A percentile compares a stretch with the other conserved stretches of the same genome.
Evolutionary conservation across 345 rosid genomes (phyloP).

Genomic region (Kernera saxatilis): DNA sequence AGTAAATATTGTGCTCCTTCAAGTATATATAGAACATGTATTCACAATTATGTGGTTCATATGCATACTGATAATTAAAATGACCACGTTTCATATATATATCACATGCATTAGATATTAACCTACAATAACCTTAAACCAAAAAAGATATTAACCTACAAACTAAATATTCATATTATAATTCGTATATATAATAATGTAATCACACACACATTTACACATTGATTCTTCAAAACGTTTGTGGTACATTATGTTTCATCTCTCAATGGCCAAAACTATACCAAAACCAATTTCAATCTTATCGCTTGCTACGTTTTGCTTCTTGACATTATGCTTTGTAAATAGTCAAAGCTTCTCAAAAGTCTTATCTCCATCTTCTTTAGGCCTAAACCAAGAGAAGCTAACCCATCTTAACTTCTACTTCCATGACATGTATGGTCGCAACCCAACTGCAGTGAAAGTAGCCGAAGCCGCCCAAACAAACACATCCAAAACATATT

Average conservation of each 20-base stretch:
- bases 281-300: neutral
- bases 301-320: neutral
- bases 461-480: conserved; percentile 36
- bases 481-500: conserved; percentile 28
- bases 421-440: conserved; percentile 46
- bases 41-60: neutral
- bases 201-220: neutral
- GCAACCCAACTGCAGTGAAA: conserved; percentile 30
- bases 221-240: neutral
- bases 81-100: neutral
- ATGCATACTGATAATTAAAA: neutral
- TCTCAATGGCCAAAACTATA: neutral
- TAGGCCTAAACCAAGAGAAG: conserved; percentile 34
- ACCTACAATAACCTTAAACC: neutral
- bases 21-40: neutral
- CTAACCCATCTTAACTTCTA: conserved; percentile 44
- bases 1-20: neutral
- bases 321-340: neutral
- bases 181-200: neutral
- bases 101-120: neutral
- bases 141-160: neutral
- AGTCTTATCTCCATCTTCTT: conserved; percentile 14
- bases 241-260: neutral
- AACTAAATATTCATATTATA: neutral
- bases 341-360: conserved; percentile 18